These are phyloP conservation scores for Alternaria gansuensis DNA, from an alignment of 2,329 filamentous ascomycete genomes.

Conservation along the genomic window DNA sequence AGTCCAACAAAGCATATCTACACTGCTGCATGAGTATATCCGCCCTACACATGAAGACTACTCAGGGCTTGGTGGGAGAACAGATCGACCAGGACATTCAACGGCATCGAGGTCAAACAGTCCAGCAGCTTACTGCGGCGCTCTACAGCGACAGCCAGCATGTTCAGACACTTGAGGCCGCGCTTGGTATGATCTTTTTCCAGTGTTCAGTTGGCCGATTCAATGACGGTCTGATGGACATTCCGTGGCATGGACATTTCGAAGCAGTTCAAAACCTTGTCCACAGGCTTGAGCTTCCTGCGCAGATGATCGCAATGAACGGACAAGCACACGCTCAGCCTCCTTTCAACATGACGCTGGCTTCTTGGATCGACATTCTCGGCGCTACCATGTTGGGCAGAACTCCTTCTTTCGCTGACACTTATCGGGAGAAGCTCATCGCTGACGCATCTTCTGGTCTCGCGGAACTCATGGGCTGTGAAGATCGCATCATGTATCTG, in stretches of 20 bases:
- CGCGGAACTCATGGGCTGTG: constrained; percentile 94
- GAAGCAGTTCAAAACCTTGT: constrained; percentile 87
- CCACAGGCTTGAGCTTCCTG: constrained; percentile 81
- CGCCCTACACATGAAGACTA: constrained; percentile 89
- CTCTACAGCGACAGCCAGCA: constrained; percentile 83
- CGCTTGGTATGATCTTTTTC: constrained; percentile 95
- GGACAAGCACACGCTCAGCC: constrained; percentile 69
- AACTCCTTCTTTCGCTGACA: constrained; percentile 87
- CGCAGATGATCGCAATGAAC: constrained; percentile 67
- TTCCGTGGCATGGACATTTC: constrained; percentile 97
- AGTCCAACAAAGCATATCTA: constrained; percentile 90
- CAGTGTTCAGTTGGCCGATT: constrained; percentile 89
- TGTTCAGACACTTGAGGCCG: constrained; percentile 87
- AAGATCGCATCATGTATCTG: constrained; percentile 96
- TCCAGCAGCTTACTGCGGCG: constrained; percentile 83
- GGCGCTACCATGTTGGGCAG: constrained; percentile 90
- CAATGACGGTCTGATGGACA: constrained; percentile 85
- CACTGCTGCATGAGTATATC: constrained; percentile 96
- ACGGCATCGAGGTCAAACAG: constrained; percentile 87
- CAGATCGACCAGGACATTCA: constrained; percentile 90
- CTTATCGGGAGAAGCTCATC: constrained; percentile 94
- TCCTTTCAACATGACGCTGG: constrained; percentile 94
- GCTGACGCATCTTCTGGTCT: constrained; percentile 73
- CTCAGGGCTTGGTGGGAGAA: constrained; percentile 70
- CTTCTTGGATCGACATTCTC: constrained; percentile 96